Base-by-base conservation (phyloP, 352 stramenopile genomes). In the Phytophthora pinifolia region DNA sequence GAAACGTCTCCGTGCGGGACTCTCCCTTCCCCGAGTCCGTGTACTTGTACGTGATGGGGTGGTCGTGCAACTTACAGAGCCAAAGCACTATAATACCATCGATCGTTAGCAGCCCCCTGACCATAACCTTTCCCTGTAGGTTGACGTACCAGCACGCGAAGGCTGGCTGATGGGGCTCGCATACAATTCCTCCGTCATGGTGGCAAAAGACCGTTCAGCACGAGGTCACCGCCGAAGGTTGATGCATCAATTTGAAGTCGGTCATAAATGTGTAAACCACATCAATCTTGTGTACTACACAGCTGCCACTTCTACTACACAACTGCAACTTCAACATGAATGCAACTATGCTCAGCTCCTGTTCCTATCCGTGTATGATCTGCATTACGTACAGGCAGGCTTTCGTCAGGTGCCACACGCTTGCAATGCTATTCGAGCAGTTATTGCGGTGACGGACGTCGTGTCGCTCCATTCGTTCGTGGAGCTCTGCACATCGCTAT, bases 61-160 rank as follows among this genome's bases (percentile, higher is more conserved):
- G 62, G 59, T 91, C 55, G 54, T 91, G 76, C 36, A 83, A 33
- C 72, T 86, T 82, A 67, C 77, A 88, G 17, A 90, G 70, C 80
- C 80, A 90, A 48, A 66, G 48, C 9, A 88, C 80, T 90, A 20
- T 43, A 43, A 25, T 25, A 25, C 17, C 45, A 22, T 13, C 33
- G 17, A 47, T 10, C 36, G 13, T 41, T 8, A 46, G 54, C 20
- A 9, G 15, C 31, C 17, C 18, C 34, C 18, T 25, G 43, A 20
- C 44, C 20, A 25, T 25, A 25, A 25, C 2, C 20, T 25, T 25
- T 3, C 20, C 20, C 3, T n/a, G n/a, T n/a, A 3, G 3, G 41
- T 20, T 2, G 15, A 56, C 32, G 32, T 42, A 86, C 79, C 70
- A 20, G 79, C 76, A 43, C 79, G 74, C 15, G 76, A 72, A 5